Evolutionary conservation across 495 filamentous ascomycete species (phyloP), one percentile per base, ranked within the genome.

Genomic region (Jackrogersella multiformis): DNA sequence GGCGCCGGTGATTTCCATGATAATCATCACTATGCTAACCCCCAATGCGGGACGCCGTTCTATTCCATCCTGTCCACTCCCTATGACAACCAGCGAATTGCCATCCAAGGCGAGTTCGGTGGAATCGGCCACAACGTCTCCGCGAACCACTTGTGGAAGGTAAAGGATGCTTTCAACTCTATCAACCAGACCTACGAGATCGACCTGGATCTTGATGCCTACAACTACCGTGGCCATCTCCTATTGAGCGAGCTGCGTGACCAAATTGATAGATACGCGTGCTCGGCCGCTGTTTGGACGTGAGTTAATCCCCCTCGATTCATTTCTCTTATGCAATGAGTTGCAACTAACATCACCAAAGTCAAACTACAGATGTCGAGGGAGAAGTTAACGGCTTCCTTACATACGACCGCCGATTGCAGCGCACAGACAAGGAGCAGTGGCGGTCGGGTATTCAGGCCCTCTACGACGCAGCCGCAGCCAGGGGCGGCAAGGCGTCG

Each of bases 331-430:
- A 5, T n/a, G 24, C 8, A 10, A 1, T 5, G 35, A 34, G 39
- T 3, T 7, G 38, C 38, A 51, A 24, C 58, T 66, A 62, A 64
- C 62, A 30, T 16, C 24, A 10, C 26, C 21, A 0, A 77, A 90
- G 88, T 13, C 88, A 91, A 73, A 90, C 88, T 0, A 89, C 87
- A 0, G 88, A 91, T 68, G 88, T 91, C 8, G 89, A 91, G 72
- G 88, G 87, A n/a, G 89, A 91, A 74, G 85, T 90, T 44, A 91
- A 91, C 66, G 89, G 89, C 4, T 71, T 91, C 56, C 73, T 89
- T 61, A 89, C 87, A 1, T 90, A 90, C 58, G 88, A 91, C 74
- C 85, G 89, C 2, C 74, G 56, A 51, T 20, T 89, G 0, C 72
- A 84, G 55, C 77, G 87, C 16, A 80, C 84, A 2, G 76, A 90